Percentiles rank a stretch among this genome's conserved stretches.
Evolutionary conservation across 768 basidiomycete species (phyloP).

Genomic region (Kwoniella botswanensis): DNA sequence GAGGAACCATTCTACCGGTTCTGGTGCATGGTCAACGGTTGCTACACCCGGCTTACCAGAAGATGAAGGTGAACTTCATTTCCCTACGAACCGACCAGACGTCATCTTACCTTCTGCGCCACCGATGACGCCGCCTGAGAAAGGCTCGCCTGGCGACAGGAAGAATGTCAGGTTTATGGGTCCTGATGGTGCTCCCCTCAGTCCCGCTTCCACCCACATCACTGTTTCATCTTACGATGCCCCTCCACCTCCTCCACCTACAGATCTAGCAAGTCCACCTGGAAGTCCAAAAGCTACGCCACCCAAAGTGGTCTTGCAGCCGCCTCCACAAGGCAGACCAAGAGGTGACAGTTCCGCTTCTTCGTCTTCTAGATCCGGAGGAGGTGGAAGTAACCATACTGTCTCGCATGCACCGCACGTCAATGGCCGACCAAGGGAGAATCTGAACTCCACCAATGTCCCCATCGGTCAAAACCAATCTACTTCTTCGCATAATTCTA

Average conservation of each 20-base stretch:
- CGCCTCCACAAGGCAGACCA: constrained; percentile 21
- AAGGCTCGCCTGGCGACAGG: constrained; percentile 36
- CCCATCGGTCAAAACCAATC: constrained; percentile 6
- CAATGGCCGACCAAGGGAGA: neutral
- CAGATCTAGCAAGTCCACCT: constrained; percentile 36
- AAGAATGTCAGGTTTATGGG: constrained; percentile 57
- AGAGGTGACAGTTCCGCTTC: constrained; percentile 30
- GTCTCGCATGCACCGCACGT: neutral
- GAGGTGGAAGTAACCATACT: neutral
- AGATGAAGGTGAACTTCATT: constrained; percentile 37
- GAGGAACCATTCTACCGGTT: constrained; percentile 54
- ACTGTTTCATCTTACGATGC: constrained; percentile 51
- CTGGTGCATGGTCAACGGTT: constrained; percentile 74
- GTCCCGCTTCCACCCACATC: constrained; percentile 48
- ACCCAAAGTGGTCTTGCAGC: constrained; percentile 9
- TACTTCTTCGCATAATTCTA: neutral
- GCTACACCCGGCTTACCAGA: constrained; percentile 70
- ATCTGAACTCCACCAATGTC: neutral
- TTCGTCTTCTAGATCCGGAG: constrained; percentile 12
- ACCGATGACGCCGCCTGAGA: constrained; percentile 19
- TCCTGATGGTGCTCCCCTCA: constrained; percentile 56
- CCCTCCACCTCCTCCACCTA: constrained; percentile 51
- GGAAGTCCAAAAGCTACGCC: constrained; percentile 23
- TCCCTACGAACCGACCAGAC: constrained; percentile 27
- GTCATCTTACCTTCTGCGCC: constrained; percentile 29